Evolutionary conservation across 495 filamentous ascomycete genomes (phyloP).

Genomic region (Clohesyomyces aquaticus): DNA sequence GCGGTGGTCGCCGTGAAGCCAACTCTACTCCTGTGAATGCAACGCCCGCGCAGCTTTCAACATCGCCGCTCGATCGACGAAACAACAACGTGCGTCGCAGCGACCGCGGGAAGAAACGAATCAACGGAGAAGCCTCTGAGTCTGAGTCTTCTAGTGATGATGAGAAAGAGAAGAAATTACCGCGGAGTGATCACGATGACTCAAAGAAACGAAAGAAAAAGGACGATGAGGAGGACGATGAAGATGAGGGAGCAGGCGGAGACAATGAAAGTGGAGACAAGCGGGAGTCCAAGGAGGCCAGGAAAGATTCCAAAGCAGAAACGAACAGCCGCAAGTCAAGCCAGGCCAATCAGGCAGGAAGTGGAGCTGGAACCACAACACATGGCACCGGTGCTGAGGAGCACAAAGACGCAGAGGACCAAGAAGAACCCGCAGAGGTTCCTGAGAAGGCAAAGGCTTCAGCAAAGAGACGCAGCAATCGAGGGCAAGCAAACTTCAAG

Average conservation of each 20-base stretch:
- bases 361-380: not conserved
- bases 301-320: slow-evolving; percentile 27
- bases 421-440: not conserved
- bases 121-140: not conserved
- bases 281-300: slow-evolving; percentile 53
- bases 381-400: not conserved
- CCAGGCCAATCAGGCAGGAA: not conserved
- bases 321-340: not conserved
- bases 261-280: slow-evolving; percentile 39
- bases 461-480: not conserved
- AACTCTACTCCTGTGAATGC: slow-evolving; percentile 8
- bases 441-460: not conserved
- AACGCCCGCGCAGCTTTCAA: not conserved
- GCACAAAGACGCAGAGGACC: not conserved
- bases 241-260: slow-evolving; percentile 18
- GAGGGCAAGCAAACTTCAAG: not conserved
- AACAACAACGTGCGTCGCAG: not conserved
- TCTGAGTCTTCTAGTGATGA: slow-evolving; percentile 8
- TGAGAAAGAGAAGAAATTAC: slow-evolving; percentile 40
- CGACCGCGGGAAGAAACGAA: not conserved
- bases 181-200: slow-evolving; percentile 47
- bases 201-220: slow-evolving; percentile 48
- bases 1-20: slow-evolving; percentile 1
- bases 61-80: not conserved
- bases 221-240: slow-evolving; percentile 16